Conservation (phyloP, 2,329 filamentous ascomycete species). For the Cytospora mali region DNA sequence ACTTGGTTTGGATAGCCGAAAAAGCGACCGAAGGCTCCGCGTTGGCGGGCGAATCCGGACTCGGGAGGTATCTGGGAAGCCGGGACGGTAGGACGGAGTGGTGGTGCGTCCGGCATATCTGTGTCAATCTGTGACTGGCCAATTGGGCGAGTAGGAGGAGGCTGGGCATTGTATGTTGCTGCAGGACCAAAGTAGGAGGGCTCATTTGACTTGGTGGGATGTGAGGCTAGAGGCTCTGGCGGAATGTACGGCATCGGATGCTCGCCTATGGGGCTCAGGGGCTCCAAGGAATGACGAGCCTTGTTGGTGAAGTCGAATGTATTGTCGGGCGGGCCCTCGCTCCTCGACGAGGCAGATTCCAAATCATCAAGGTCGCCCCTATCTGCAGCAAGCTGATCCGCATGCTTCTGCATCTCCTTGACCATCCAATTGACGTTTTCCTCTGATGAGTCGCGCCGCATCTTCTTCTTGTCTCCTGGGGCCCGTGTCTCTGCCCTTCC, state of each 20-base stretch:
- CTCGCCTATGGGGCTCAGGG: constrained; percentile 38
- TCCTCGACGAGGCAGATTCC: constrained; percentile 37
- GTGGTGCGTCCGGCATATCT: constrained; percentile 37
- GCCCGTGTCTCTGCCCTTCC: constrained; percentile 36
- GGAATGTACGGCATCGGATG: constrained; percentile 14
- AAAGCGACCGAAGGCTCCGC: constrained; percentile 39
- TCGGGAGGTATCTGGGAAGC: constrained; percentile 44
- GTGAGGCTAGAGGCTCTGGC: constrained; percentile 34
- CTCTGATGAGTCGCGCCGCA: constrained; percentile 62
- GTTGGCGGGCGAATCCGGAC: constrained; percentile 42
- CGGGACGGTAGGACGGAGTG: constrained; percentile 27
- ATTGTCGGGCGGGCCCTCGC: constrained; percentile 41
- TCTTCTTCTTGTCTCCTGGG: constrained; percentile 33
- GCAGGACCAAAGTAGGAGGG: constrained; percentile 20
- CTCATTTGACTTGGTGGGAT: constrained; percentile 17
- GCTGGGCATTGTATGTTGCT: constrained; percentile 22
- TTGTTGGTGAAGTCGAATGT: constrained; percentile 39
- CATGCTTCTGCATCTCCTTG: constrained; percentile 78
- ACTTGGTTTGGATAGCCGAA: constrained; percentile 40
- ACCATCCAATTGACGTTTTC: constrained; percentile 72
- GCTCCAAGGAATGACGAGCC: constrained; percentile 31
- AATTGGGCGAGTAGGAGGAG: constrained; percentile 31
- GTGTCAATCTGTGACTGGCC: constrained; percentile 38
- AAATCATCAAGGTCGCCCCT: constrained; percentile 37
- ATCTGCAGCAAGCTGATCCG: constrained; percentile 58